Evolutionary conservation across 192 early-diverging fungal species (phyloP), one percentile per base, ranked within the genome.

Genomic region (Coemansia sp.): DNA sequence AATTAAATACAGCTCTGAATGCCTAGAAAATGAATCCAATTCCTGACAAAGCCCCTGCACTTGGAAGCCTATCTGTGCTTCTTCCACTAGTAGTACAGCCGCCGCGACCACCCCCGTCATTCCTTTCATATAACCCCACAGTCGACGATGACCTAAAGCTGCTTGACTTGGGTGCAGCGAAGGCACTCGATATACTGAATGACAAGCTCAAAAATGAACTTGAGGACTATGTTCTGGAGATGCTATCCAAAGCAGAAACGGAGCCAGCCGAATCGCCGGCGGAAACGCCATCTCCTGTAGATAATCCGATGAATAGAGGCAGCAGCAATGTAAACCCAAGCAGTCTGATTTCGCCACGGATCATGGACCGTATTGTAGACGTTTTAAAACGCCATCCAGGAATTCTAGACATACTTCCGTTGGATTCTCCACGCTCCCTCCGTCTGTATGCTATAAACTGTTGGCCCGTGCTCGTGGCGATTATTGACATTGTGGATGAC

Each of bases 381-480:
- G 43, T 52, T 11, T 63, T 80, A 9, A 37, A 57, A n/a, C 7
- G 26, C 12, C 73, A 75, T 22, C 78, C 73, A 15, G 66, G 51
- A 39, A 59, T 80, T 1, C 16, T 65, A n/a, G 19, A 42, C 22
- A 39, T 42, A 22, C 45, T 75, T 22, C 62, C 69, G 12, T 45
- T 70, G 0, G 61, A 62, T 41, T 46, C 72, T 1, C 26, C 60
- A 32, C 49, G 71, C 41, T 16, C 39, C 0, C 63, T 80, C 41
- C 67, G 63, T 32, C 48, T 66, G 49, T 75, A 75, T 45, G 73
- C 73, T 12, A 37, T 46, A n/a, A 69, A 66, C 40, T 75, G 73
- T 40, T 75, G 73, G 73, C 22, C 37, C 18, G 52, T 69, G 21
- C 45, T 75, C 5, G 51, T 42, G 12, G 52, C 67, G 2, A 65